phyloP scores from a whole-genome alignment of 169 alveolate species.

The Eimeria falciformis region DNA sequence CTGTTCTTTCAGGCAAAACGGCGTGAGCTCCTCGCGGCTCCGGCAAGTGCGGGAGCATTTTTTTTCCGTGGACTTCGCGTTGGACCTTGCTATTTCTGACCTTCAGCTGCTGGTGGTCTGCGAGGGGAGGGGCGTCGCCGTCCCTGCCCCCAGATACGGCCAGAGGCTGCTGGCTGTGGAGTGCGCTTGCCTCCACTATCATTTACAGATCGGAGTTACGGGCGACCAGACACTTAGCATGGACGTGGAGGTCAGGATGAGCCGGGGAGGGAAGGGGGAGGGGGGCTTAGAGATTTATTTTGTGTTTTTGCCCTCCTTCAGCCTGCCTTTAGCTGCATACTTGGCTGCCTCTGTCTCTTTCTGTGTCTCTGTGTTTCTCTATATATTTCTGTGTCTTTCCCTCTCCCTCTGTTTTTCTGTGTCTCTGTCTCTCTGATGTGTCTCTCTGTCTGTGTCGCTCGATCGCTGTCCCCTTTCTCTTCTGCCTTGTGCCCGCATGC shows the following conservation, averaged over 20 bases:
- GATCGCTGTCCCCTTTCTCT: background rate
- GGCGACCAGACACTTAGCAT: slow-evolving; percentile 53
- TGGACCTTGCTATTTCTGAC: slow-evolving; percentile 24
- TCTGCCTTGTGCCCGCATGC: background rate
- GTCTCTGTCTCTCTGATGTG: background rate
- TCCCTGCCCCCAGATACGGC: slow-evolving; percentile 40
- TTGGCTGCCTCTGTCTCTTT: background rate
- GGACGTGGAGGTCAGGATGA: slow-evolving; percentile 33
- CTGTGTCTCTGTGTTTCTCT: background rate
- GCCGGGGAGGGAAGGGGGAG: too few species aligned
- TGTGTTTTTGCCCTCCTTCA: too few species aligned
- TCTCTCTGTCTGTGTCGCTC: background rate
- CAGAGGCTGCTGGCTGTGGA: slow-evolving; percentile 43
- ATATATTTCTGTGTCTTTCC: background rate
- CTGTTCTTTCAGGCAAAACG: slow-evolving; percentile 35
- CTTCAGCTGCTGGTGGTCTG: background rate
- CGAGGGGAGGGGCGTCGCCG: slow-evolving; percentile 55
- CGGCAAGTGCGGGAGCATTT: slow-evolving; percentile 37
- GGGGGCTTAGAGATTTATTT: too few species aligned
- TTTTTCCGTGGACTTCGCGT: slow-evolving; percentile 4
- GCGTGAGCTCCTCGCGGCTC: slow-evolving; percentile 32
- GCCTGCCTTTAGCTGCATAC: background rate
- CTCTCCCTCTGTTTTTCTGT: slow-evolving; percentile 35
- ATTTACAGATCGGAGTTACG: background rate
- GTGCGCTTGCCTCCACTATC: slow-evolving; percentile 32